Percentiles rank a stretch among this genome's conserved stretches.
phyloP scores from a whole-genome alignment of 345 rosid species.

The Dipteronia dyeriana region DNA sequence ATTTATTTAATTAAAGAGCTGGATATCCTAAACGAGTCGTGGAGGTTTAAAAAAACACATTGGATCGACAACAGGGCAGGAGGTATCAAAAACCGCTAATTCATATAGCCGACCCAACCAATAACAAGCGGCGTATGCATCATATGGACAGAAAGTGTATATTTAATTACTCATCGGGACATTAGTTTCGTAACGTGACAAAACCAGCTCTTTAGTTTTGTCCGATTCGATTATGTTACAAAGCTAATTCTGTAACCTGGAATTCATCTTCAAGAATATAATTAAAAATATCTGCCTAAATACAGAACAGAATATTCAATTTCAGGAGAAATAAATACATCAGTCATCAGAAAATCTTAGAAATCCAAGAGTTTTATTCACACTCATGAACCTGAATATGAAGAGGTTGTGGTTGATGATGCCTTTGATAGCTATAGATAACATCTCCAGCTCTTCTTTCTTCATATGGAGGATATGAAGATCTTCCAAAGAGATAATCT shows the following conservation, averaged over 20 bases:
- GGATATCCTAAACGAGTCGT: too few relatives aligned
- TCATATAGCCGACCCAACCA: conserved; percentile 20
- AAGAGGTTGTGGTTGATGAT: conserved; percentile 16
- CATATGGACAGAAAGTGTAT: conserved; percentile 11
- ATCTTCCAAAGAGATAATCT: conserved; percentile 70
- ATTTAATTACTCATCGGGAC: too few relatives aligned
- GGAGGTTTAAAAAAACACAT: too few relatives aligned
- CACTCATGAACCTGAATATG: conserved; percentile 12
- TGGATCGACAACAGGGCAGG: too few relatives aligned
- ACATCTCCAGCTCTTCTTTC: conserved; percentile 26
- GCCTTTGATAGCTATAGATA: conserved; percentile 22
- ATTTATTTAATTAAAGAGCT: too few relatives aligned
- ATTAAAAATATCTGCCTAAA: not conserved
- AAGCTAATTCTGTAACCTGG: too few relatives aligned
- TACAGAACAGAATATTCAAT: not conserved
- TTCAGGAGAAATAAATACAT: not conserved
- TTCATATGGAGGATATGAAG: conserved; percentile 45
- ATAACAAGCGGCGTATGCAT: not conserved
- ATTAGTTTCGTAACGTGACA: too few relatives aligned
- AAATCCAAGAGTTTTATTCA: conserved; percentile 17
- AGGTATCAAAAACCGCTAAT: not conserved
- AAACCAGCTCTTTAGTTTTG: too few relatives aligned
- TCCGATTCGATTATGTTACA: too few relatives aligned
- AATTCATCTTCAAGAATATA: not conserved
- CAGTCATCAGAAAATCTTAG: not conserved